Evolutionary conservation across 108 stramenopile genomes (phyloP), one percentile per base, ranked within the genome.

Genomic region (Aureococcus anophagefferens): DNA sequence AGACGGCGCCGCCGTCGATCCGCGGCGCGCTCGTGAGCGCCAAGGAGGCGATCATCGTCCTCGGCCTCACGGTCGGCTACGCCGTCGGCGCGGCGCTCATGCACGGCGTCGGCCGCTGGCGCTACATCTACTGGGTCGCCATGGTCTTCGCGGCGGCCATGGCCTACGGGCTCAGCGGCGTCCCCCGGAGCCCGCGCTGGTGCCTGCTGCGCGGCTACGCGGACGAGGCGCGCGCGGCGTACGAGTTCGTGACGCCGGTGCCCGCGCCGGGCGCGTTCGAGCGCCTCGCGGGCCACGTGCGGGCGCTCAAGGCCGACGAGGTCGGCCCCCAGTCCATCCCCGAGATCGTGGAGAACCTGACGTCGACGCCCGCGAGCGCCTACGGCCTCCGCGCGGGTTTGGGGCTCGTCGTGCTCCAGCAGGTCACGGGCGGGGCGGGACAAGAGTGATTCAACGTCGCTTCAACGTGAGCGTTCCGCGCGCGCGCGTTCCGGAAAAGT

Each of bases 21-120:
- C 81, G 90, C 0, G 90, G 90, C 21, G 62, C 84, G 0, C 51
- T 91, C 25, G 88, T 91, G 0, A 82, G 85, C 16, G 66, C 84
- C 31, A 91, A 91, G 69, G 90, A 91, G 78, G 83, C 86, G 0
- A 76, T 87, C 34, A 91, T 91, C 80, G 90, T 91, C 0, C 70
- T 88, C 37, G 90, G 90, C 30, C 89, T 91, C 67, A 74, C 89
- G 59, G 59, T 82, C 37, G 89, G 89, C 32, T 86, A 86, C 75
- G 35, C 69, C 33, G 51, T 87, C 65, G 90, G 87, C 9, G 80
- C 81, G 68, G 21, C 67, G 30, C 68, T 85, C 15, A 59, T 79
- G 45, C 66, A 80, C 33, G 30, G 33, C 9, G 73, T 37, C 7
- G 78, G 77, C 15, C 80, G 85, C 35, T 84, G 85, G 85, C 68